Evolutionary conservation across 2,329 filamentous ascomycete species (phyloP).

Genomic region (Penicillium sp.): DNA sequence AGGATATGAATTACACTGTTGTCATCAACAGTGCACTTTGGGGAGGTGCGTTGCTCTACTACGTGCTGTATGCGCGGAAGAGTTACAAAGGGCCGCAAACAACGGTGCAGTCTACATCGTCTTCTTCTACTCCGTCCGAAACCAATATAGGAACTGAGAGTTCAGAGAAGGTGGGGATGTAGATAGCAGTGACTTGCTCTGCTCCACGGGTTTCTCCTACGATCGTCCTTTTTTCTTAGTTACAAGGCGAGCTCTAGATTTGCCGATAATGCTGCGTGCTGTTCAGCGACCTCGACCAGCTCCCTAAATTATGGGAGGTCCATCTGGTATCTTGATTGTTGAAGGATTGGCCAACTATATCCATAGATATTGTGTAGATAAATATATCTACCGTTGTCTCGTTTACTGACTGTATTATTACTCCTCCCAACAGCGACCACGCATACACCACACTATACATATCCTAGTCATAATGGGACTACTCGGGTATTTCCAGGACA

Average conservation of each 20-base stretch:
- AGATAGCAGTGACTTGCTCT: not conserved
- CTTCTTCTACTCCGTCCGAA: constrained; percentile 17
- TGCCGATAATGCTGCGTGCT: not conserved
- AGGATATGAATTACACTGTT: constrained; percentile 66
- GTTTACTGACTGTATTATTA: not conserved
- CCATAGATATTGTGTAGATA: not conserved
- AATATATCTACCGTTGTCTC: not conserved
- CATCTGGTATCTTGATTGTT: not conserved
- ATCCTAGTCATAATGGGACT: not conserved
- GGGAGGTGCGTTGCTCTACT: constrained; percentile 61
- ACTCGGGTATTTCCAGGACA: constrained; percentile 6
- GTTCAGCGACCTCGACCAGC: not conserved
- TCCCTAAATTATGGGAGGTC: not conserved
- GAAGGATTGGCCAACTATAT: not conserved
- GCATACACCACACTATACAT: not conserved
- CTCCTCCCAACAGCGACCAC: not conserved
- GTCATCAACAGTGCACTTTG: constrained; percentile 64
- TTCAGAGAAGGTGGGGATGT: not conserved
- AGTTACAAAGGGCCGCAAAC: constrained; percentile 66
- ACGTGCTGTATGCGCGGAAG: constrained; percentile 61
- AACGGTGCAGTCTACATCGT: constrained; percentile 47
- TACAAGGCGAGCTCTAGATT: not conserved
- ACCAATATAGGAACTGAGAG: not conserved
- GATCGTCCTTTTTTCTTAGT: not conserved
- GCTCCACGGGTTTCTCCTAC: not conserved